Conservation (phyloP, 1,139 yeast species). For the Scheffersomyces cryptocercus region DNA sequence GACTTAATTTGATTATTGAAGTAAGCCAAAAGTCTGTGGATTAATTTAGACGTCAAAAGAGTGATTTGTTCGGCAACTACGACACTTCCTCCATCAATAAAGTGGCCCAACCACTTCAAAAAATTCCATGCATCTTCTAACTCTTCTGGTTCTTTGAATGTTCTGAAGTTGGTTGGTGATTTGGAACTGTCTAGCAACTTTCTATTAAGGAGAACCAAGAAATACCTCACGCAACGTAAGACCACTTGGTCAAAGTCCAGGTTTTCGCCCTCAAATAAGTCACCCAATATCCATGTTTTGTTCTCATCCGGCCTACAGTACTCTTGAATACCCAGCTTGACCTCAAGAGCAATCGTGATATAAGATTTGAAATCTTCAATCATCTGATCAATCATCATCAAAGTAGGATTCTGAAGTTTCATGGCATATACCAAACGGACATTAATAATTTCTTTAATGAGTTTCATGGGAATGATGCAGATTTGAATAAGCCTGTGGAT, state of each 20-base stretch:
- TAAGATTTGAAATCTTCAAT: slow-evolving; percentile 82
- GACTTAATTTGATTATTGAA: slow-evolving; percentile 70
- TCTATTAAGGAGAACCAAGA: slow-evolving; percentile 67
- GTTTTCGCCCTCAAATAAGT: slow-evolving; percentile 59
- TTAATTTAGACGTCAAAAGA: slow-evolving; percentile 62
- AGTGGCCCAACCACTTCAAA: slow-evolving; percentile 67
- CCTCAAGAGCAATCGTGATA: slow-evolving; percentile 72
- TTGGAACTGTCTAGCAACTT: slow-evolving; percentile 79
- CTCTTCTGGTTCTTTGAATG: slow-evolving; percentile 91
- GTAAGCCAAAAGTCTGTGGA: slow-evolving; percentile 69
- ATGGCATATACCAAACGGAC: slow-evolving; percentile 78
- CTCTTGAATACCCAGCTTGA: slow-evolving; percentile 66
- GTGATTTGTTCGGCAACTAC: slow-evolving; percentile 80
- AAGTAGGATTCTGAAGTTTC: slow-evolving; percentile 80
- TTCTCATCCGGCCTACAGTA: slow-evolving; percentile 62
- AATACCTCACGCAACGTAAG: slow-evolving; percentile 72
- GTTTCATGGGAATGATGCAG: slow-evolving; percentile 73
- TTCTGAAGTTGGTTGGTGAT: slow-evolving; percentile 63
- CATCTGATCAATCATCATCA: slow-evolving; percentile 96
- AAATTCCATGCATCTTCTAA: slow-evolving; percentile 77
- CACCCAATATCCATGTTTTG: slow-evolving; percentile 74
- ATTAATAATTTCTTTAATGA: slow-evolving; percentile 78
- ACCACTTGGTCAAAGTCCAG: slow-evolving; percentile 68
- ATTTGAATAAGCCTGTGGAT: slow-evolving; percentile 66
- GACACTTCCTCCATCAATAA: slow-evolving; percentile 80